These are phyloP conservation scores for Clitoria ternatea DNA, from an alignment of 306 rosid species.

Conservation along the genomic window DNA sequence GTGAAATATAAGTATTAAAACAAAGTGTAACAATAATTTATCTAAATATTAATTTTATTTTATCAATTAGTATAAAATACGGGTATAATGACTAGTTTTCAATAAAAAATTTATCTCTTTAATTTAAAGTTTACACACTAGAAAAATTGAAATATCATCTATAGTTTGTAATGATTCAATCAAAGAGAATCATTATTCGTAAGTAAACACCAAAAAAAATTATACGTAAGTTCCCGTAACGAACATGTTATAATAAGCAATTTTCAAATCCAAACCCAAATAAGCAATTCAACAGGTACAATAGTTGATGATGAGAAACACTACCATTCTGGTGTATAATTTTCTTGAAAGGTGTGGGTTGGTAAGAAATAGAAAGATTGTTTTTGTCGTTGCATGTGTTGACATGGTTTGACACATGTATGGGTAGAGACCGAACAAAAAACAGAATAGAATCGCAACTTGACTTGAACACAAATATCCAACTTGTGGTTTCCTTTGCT, in stretches of 20 bases:
- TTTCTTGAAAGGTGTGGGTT: neutral
- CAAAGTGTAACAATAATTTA: no score
- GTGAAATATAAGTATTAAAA: no score
- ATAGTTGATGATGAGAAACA: neutral
- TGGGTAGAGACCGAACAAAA: neutral
- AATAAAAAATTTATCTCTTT: no score
- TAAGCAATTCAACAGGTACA: neutral
- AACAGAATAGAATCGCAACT: slow-evolving; percentile 27
- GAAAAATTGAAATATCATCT: no score
- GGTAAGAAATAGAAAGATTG: neutral
- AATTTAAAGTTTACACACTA: no score
- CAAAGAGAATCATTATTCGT: no score
- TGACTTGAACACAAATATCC: slow-evolving; percentile 21
- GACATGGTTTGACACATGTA: slow-evolving; percentile 27
- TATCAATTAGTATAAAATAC: no score
- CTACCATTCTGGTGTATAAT: neutral
- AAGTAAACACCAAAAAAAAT: no score
- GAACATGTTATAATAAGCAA: neutral
- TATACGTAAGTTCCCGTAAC: neutral
- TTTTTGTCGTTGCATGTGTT: slow-evolving; percentile 16
- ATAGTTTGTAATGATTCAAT: no score
- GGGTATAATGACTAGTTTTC: no score
- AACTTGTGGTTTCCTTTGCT: slow-evolving; percentile 25
- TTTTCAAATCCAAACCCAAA: neutral
- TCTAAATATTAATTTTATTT: no score